Conservation (phyloP, 306 rosid species). For the Gastrolobium bilobum region DNA sequence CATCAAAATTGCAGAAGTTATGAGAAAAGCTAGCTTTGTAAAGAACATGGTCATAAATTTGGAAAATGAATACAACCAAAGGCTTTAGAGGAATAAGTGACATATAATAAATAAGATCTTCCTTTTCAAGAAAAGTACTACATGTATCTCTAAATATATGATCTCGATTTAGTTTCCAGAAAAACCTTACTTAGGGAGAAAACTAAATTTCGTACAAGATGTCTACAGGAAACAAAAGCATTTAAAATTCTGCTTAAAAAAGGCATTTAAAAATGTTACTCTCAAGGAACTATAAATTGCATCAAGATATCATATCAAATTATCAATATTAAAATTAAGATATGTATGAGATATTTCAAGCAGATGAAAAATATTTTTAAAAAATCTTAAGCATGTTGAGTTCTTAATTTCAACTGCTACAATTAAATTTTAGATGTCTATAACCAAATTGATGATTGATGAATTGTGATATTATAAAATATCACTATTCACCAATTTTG, state of each 20-base stretch:
- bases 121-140: slow-evolving; percentile 18
- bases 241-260: neutral
- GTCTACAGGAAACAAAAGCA: slow-evolving; percentile 18
- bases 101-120: slow-evolving; percentile 16
- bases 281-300: neutral
- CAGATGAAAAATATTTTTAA: slow-evolving; percentile 8
- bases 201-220: neutral
- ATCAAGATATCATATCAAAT: slow-evolving; percentile 28
- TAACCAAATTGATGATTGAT: slow-evolving; percentile 18
- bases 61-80: slow-evolving; percentile 25
- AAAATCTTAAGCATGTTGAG: neutral
- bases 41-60: slow-evolving; percentile 13
- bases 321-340: slow-evolving; percentile 7
- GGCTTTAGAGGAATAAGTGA: slow-evolving; percentile 24
- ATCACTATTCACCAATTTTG: neutral
- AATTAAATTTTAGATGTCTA: slow-evolving; percentile 31
- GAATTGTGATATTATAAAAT: slow-evolving; percentile 41
- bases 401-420: slow-evolving; percentile 20
- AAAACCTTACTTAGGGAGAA: neutral
- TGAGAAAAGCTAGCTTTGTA: slow-evolving; percentile 15
- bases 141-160: slow-evolving; percentile 12
- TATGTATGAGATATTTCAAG: slow-evolving; percentile 14
- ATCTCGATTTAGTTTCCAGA: neutral
- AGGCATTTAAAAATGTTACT: neutral
- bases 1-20: slow-evolving; percentile 4